phyloP scores from a whole-genome alignment of 2,329 filamentous ascomycete species.

The Elsinoe arachidis region DNA sequence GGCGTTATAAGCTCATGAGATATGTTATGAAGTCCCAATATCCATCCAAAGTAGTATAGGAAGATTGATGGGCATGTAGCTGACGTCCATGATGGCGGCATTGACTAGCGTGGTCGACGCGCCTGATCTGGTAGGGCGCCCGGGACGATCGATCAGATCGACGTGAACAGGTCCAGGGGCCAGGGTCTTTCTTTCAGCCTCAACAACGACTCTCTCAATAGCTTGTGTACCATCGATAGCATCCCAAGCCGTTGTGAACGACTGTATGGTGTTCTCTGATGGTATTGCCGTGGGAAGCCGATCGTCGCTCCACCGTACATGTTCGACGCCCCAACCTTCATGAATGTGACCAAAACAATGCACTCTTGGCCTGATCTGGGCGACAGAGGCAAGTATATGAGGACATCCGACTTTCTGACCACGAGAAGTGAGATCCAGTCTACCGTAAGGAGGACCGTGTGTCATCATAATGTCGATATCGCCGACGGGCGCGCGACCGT shows the following conservation, averaged over 20 bases:
- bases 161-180: slow-evolving; percentile 25
- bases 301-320: slow-evolving; percentile 32
- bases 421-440: slow-evolving; percentile 39
- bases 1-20: neutral
- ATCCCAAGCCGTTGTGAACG: slow-evolving; percentile 45
- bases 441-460: slow-evolving; percentile 48
- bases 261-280: slow-evolving; percentile 19
- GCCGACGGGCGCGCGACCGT: slow-evolving; percentile 20
- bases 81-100: slow-evolving; percentile 46
- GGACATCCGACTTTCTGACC: slow-evolving; percentile 44
- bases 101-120: slow-evolving; percentile 51
- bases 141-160: slow-evolving; percentile 18
- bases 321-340: slow-evolving; percentile 42
- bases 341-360: slow-evolving; percentile 58
- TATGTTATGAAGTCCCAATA: slow-evolving; percentile 16
- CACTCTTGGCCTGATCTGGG: slow-evolving; percentile 43
- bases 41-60: slow-evolving; percentile 51
- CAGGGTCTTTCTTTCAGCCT: neutral
- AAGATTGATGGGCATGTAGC: slow-evolving; percentile 42
- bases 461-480: slow-evolving; percentile 55
- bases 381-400: slow-evolving; percentile 44
- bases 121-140: slow-evolving; percentile 31
- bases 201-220: neutral
- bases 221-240: slow-evolving; percentile 20
- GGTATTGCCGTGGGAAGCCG: neutral